Evolutionary conservation across 1,139 yeast species (phyloP).

Genomic region (Blastobotrys malaysiensis): DNA sequence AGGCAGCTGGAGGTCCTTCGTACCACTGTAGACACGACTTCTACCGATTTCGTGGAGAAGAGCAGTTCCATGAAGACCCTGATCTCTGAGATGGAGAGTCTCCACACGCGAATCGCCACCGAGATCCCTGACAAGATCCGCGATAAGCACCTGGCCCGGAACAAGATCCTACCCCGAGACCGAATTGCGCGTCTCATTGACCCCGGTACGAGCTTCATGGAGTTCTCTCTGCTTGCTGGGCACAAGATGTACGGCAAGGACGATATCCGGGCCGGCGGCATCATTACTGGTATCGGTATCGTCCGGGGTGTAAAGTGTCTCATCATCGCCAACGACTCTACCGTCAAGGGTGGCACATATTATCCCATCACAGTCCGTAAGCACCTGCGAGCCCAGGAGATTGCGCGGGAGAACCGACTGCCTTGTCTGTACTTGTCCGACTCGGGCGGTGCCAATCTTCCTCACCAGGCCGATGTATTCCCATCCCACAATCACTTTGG

Average conservation of each 20-base stretch:
- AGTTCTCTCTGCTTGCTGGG: conserved; percentile 31
- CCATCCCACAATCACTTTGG: conserved; percentile 37
- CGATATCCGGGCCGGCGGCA: conserved; percentile 34
- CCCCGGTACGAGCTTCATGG: conserved; percentile 33
- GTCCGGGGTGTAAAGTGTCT: conserved; percentile 32
- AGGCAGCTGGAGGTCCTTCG: conserved; percentile 23
- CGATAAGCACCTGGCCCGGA: conserved; percentile 36
- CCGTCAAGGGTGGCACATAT: conserved; percentile 36
- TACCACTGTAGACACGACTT: conserved; percentile 25
- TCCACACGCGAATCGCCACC: conserved; percentile 23
- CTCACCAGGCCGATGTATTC: conserved; percentile 35
- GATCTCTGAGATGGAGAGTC: conserved; percentile 17
- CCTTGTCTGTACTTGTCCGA: conserved; percentile 34
- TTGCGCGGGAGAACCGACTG: conserved; percentile 31
- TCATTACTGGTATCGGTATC: conserved; percentile 34
- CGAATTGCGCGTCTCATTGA: conserved; percentile 31
- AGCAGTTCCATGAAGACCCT: conserved; percentile 22
- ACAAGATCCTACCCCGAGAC: conserved; percentile 33
- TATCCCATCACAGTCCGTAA: conserved; percentile 35
- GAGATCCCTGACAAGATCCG: conserved; percentile 30
- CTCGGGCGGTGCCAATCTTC: conserved; percentile 36
- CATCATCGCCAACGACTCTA: conserved; percentile 34
- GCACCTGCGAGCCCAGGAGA: conserved; percentile 34
- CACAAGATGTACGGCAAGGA: conserved; percentile 30
- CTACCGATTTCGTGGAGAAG: conserved; percentile 27